Percentiles rank a stretch among this genome's conserved stretches.
Evolutionary conservation across 2,329 filamentous ascomycete species (phyloP).

Genomic region (Didymella sp.): DNA sequence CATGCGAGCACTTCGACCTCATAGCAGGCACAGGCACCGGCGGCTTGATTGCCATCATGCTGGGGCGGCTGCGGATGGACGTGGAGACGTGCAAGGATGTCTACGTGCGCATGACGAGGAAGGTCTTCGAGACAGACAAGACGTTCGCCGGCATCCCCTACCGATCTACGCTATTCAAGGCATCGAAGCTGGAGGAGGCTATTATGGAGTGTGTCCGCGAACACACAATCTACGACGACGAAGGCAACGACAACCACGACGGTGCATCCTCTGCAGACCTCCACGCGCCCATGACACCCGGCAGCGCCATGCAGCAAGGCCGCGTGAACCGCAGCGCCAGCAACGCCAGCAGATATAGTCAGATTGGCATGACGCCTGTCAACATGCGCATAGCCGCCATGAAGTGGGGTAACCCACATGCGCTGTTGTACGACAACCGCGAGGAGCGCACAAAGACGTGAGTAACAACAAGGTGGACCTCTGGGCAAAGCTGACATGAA

Average conservation of each 20-base stretch:
- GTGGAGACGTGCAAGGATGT: conserved; percentile 97
- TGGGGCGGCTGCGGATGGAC: conserved; percentile 87
- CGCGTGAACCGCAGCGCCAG: conserved; percentile 68
- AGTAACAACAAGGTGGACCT: conserved; percentile 48
- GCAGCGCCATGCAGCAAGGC: conserved; percentile 36
- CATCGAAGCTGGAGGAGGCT: conserved; percentile 91
- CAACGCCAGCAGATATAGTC: conserved; percentile 82
- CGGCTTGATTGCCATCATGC: conserved; percentile 95
- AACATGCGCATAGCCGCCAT: conserved; percentile 56
- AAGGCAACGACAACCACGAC: conserved; percentile 76
- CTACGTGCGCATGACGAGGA: conserved; percentile 91
- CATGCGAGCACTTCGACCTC: conserved; percentile 97
- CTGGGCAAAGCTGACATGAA: conserved; percentile 23
- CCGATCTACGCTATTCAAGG: conserved; percentile 93
- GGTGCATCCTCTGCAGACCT: conserved; percentile 53
- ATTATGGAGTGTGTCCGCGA: conserved; percentile 88
- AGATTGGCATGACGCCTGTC: conserved; percentile 71
- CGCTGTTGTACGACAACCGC: conserved; percentile 83
- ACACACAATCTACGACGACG: conserved; percentile 75
- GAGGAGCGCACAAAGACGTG: conserved; percentile 90
- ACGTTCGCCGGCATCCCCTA: conserved; percentile 96
- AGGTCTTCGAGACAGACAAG: conserved; percentile 98
- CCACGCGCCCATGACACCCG: conserved; percentile 50
- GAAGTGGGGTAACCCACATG: conserved; percentile 81
- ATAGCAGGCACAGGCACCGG: conserved; percentile 96